Base-by-base conservation (phyloP, 140 eudicot species). In the Stevia rebaudiana region DNA sequence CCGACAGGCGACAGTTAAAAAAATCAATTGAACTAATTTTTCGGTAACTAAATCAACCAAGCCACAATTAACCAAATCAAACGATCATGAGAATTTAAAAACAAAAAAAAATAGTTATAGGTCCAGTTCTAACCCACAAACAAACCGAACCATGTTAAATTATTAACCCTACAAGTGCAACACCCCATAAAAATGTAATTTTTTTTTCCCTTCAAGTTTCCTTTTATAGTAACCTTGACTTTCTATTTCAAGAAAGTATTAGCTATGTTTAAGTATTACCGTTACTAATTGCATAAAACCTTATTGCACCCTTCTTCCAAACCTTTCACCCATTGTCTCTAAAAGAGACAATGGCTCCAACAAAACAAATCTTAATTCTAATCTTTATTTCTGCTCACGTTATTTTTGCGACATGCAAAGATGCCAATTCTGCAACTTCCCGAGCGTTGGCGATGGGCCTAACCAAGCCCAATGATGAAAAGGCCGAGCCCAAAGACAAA, bases 341-440 rank as follows among this genome's bases (percentile, higher is more conserved):
- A 22, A 18, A n/a, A 60, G 83, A 66, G 80, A 70, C 86, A 49
- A 81, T 81, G 86, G 80, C 86, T 54, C 67, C 60, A 25, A 1
- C 40, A 43, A 74, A 61, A 74, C 73, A 54, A 28, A 66, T 69
- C 24, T 22, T 81, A 65, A 33, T 61, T 71, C 6, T 78, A 19
- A 46, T 74, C 47, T 55, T 74, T 21, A 57, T 78, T 40, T 71
- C 51, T 16, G 58, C 71, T 8, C 74, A 67, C 3, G 61, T 81
- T 50, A 67, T 78, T 21, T 55, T 67, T 0, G 57, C 74, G 25
- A 33, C 71, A 23, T 70, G 54, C 10, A 58, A 43, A 28, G 48
- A 74, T 47, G 72, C 63, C 0, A 47, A 56, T 21, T 46, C 42
- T 12, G 40, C 21, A 0, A 10, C 61, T 8, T 28, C 41, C 21